Base-by-base conservation (phyloP, 495 filamentous ascomycete species). In the Xylaria longipes region DNA sequence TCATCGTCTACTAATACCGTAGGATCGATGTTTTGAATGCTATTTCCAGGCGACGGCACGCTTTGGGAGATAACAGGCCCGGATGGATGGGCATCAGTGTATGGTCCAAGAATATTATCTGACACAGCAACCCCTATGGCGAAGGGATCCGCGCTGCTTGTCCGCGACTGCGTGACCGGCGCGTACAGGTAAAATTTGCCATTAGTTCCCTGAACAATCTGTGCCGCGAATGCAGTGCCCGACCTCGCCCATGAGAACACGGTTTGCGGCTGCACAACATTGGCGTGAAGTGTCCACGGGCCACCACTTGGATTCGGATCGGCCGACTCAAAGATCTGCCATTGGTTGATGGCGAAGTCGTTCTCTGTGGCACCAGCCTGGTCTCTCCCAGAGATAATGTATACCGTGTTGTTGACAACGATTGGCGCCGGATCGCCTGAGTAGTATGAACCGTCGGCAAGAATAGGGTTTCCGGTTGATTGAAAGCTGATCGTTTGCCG, bases 181-280 rank as follows among this genome's bases (percentile, higher is more conserved):
- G 72, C 76, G 71, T 80, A 80, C 33, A 56, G 77, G 73, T 80
- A 81, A 73, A 80, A 80, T 41, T 79, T 76, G 68, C 76, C 75
- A 65, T 80, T 74, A 71, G 50, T 79, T 74, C 27, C 65, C 76
- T 12, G 79, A 73, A 46, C 63, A 22, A 50, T 7, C 27, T 46
- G 41, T 48, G 41, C 41, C 45, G 63, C 31, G 27, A 22, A 50
- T 15, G 41, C 43, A 50, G 63, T 25, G 14, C 41, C 41, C 7
- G 63, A 33, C 43, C 31, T 65, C 43, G 33, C 33, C 60, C 35
- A 39, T 4, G 60, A 62, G 35, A 62, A 62, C 31, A 60, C 57
- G 39, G 54, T n/a, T 69, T 72, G 61, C 65, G 65, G 72, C 73
- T 77, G 20, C 68, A 68, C 9, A 48, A 63, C 52, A 20, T 69